A percentile compares a stretch with the other conserved stretches of the same genome.
Evolutionary conservation across 305 asterid genomes (phyloP).

Genomic region (Fraxinus velutina): DNA sequence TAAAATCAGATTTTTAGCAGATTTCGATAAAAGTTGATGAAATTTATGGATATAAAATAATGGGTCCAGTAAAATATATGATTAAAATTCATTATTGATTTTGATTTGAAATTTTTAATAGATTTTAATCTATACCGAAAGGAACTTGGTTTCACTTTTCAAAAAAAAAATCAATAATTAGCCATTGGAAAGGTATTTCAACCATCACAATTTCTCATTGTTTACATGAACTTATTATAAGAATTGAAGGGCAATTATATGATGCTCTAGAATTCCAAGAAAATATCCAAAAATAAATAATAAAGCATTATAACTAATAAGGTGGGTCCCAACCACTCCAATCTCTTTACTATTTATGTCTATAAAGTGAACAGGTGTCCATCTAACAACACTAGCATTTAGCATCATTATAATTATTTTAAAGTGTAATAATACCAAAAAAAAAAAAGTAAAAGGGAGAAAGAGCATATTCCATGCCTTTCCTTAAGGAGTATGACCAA

Average conservation of each 20-base stretch:
- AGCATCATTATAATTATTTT: not conserved
- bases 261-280: not conserved
- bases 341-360: conserved; percentile 19
- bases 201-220: not conserved
- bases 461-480: conserved; percentile 23
- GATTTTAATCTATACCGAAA: not conserved
- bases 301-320: conserved; percentile 4
- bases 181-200: not conserved
- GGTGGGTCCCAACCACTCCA: conserved; percentile 9
- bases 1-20: not conserved
- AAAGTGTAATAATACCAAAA: not conserved
- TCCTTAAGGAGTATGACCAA: conserved; percentile 33
- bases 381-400: not conserved
- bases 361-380: conserved; percentile 22
- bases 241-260: not conserved
- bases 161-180: not conserved
- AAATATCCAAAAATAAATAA: not conserved
- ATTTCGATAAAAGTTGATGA: not conserved
- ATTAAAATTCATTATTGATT: too few relatives aligned
- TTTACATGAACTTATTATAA: not conserved
- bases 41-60: not conserved
- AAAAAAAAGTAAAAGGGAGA: too few relatives aligned
- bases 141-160: not conserved
- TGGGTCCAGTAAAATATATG: not conserved
- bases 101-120: not conserved